These are phyloP conservation scores for Cutaneotrichosporon cavernicola DNA, from an alignment of 1,284 basidiomycete genomes.

Conservation along the genomic window DNA sequence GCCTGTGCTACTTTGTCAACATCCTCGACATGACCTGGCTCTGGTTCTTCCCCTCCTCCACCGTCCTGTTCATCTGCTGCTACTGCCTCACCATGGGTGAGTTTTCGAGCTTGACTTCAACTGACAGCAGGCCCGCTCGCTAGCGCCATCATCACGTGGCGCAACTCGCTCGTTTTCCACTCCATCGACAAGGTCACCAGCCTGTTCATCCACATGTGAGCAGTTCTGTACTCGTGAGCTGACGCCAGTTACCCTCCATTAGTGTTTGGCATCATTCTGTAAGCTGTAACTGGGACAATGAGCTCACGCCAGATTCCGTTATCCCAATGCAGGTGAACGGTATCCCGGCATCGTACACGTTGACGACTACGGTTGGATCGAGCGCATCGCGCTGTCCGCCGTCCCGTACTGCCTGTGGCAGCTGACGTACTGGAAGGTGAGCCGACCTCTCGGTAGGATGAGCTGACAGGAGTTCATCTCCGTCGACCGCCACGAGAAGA, in stretches of 20 bases:
- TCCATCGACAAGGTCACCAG: constrained; percentile 90
- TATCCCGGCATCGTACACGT: constrained; percentile 73
- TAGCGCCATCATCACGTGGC: constrained; percentile 91
- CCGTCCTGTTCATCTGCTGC: constrained; percentile 75
- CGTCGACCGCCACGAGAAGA: constrained; percentile 76
- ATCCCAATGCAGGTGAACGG: constrained; percentile 56
- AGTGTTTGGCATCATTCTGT: constrained; percentile 84
- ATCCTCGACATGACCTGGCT: constrained; percentile 85
- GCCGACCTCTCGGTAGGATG: constrained; percentile 8
- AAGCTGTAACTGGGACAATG: constrained; percentile 34
- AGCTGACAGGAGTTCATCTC: constrained; percentile 65
- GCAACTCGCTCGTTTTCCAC: constrained; percentile 92
- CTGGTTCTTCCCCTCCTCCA: constrained; percentile 73
- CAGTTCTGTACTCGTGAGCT: neutral
- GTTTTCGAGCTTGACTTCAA: constrained; percentile 18
- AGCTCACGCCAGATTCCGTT: constrained; percentile 19
- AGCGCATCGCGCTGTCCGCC: constrained; percentile 47
- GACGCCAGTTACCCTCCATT: constrained; percentile 64
- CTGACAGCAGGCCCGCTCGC: constrained; percentile 66
- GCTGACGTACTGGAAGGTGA: constrained; percentile 80
- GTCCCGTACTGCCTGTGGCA: constrained; percentile 74
- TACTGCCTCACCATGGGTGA: constrained; percentile 77
- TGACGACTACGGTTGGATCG: constrained; percentile 48
- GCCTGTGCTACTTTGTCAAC: constrained; percentile 79
- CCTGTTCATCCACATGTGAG: constrained; percentile 79